phyloP scores from a whole-genome alignment of 441 rosid species.

The Sinapis alba region DNA sequence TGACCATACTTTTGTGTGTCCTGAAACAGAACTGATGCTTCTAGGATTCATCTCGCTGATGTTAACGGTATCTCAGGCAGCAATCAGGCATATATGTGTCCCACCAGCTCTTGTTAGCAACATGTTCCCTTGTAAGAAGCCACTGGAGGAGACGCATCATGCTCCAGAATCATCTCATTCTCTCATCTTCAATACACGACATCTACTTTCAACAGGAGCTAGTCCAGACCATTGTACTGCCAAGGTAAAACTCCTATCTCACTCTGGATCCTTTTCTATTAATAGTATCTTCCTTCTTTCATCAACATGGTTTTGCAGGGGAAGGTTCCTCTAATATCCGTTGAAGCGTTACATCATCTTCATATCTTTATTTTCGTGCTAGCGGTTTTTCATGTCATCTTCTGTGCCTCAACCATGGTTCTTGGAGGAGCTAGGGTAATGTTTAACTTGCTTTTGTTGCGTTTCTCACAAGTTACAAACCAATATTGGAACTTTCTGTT shows the following conservation, averaged over 20 bases:
- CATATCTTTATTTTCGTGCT: conserved; percentile 87
- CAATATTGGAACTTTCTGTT: not conserved
- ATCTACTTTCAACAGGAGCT: conserved; percentile 45
- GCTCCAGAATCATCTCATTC: conserved; percentile 36
- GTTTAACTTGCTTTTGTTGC: conserved; percentile 2
- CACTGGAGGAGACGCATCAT: conserved; percentile 20
- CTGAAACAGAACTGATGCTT: conserved; percentile 86
- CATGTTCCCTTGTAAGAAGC: conserved; percentile 76
- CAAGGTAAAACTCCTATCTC: conserved; percentile 38
- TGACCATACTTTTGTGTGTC: conserved; percentile 17
- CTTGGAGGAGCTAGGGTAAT: conserved; percentile 83
- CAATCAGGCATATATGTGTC: conserved; percentile 60
- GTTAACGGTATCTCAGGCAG: conserved; percentile 63
- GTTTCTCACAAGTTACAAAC: not conserved
- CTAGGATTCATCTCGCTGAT: conserved; percentile 85
- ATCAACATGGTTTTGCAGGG: conserved; percentile 48
- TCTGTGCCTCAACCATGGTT: conserved; percentile 77
- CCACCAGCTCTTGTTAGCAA: conserved; percentile 41
- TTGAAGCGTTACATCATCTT: conserved; percentile 86
- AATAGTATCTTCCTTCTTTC: conserved; percentile 1
- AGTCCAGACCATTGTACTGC: conserved; percentile 37
- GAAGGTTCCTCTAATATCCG: conserved; percentile 61
- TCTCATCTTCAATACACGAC: conserved; percentile 38
- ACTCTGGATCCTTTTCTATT: not conserved
- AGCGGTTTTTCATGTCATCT: conserved; percentile 81